Percentiles rank a stretch among this genome's conserved stretches.
These are phyloP conservation scores for Endotrypanum monterogeii DNA, from an alignment of 208 protist species.

Conservation along the genomic window DNA sequence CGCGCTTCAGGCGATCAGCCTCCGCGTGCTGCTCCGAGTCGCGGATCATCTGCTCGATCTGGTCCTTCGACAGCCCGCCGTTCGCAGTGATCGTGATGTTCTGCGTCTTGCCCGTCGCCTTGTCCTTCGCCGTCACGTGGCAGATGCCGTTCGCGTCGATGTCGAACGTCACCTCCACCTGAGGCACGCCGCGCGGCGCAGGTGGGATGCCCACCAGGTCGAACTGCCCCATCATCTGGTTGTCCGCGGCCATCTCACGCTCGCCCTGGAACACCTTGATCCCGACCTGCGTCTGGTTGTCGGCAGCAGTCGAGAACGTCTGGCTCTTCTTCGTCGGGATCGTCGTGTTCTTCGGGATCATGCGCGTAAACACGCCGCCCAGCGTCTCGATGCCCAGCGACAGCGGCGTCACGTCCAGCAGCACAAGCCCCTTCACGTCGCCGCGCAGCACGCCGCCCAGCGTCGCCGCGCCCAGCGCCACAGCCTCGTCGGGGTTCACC, in stretches of 20 bases:
- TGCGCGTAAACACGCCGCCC: conserved; percentile 95
- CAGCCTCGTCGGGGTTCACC: conserved; percentile 99
- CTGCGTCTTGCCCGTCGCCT: no score
- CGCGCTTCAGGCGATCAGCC: no score
- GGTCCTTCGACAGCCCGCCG: conserved; percentile 74
- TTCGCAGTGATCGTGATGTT: no score
- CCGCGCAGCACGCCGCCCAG: conserved; percentile 95
- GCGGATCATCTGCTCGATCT: conserved; percentile 90
- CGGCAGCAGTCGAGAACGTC: conserved; percentile 19
- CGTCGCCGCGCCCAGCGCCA: conserved; percentile 99
- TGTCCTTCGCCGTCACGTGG: conserved; percentile 97
- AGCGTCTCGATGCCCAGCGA: conserved; percentile 98
- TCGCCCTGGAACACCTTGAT: conserved; percentile 96
- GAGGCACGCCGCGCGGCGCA: conserved; percentile 83
- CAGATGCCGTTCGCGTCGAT: conserved; percentile 99
- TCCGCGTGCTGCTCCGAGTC: conserved; percentile 66
- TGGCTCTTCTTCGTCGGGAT: no score
- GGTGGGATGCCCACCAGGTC: conserved; percentile 94
- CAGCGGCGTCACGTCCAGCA: conserved; percentile 99
- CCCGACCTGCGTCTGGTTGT: conserved; percentile 78
- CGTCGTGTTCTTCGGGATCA: conserved; percentile 91
- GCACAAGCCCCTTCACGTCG: conserved; percentile 93
- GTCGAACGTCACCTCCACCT: conserved; percentile 99
- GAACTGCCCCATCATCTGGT: conserved; percentile 96
- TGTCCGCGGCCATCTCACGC: conserved; percentile 91